Base-by-base conservation (phyloP, 2,329 filamentous ascomycete genomes). In the Cercospora sp. region DNA sequence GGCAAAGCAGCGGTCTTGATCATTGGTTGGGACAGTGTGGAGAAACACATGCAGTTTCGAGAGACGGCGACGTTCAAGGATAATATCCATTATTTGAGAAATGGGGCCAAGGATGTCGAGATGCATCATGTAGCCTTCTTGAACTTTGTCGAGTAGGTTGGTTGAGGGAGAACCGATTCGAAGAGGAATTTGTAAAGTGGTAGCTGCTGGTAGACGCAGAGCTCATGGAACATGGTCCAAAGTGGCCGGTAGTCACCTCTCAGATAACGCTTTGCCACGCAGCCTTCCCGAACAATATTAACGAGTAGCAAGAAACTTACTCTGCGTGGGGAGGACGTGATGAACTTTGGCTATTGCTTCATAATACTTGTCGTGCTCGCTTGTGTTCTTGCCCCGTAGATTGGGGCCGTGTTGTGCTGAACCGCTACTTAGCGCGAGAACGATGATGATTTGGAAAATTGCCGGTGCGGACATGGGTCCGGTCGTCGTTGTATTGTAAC, bases 21-120 rank as follows among this genome's bases (percentile, higher is more conserved):
- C 18, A 77, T 86, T 64, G 86, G 85, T 5, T 88, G 86, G 86
- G 76, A 81, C 61, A 83, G 79, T 71, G 78, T 84, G 20, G 82
- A 85, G 39, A 78, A 77, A 59, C 86, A 87, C 75, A 77, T 81
- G 79, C 75, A 75, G 60, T 84, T 80, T 33, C 77, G 81, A 64
- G 77, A 83, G 70, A 82, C 81, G 30, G 76, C 81, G 69, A 78
- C 75, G 28, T 87, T 87, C 73, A 75, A 72, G 36, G 75, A 79
- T 23, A 76, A 79, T 16, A 81, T 85, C 67, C 66, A 67, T 60
- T 74, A 79, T 31, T 67, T 87, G 70, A 79, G 81, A 67, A 78
- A 81, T 62, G 81, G 78, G 60, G 73, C 79, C 23, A 78, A 80
- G 71, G 81, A 76, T 51, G 70, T 82, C 68, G 80, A 82, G 71